Evolutionary conservation across 352 stramenopile genomes (phyloP).

Genomic region (Globisporangium solare): DNA sequence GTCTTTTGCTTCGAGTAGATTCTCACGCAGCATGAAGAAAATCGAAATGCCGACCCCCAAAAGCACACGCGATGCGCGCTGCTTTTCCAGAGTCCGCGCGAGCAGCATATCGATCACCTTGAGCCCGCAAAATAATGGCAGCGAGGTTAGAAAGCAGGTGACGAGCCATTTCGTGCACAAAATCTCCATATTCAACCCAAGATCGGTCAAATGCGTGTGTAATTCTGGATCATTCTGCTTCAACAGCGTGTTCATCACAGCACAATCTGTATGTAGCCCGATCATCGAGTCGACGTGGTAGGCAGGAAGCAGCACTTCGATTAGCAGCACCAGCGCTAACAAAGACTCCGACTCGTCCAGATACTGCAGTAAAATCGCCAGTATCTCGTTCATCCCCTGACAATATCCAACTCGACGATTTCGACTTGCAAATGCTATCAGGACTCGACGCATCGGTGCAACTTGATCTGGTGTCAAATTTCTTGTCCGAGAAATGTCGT

Average conservation of each 20-base stretch:
- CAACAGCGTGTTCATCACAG: conserved; percentile 78
- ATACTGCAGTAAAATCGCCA: conserved; percentile 67
- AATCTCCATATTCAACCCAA: conserved; percentile 86
- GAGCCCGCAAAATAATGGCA: conserved; percentile 64
- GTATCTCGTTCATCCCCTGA: conserved; percentile 85
- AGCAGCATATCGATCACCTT: conserved; percentile 81
- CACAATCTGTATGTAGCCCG: conserved; percentile 76
- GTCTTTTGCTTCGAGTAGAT: conserved; percentile 62
- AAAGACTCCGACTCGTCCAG: conserved; percentile 61
- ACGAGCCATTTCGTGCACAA: conserved; percentile 88
- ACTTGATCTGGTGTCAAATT: conserved; percentile 52
- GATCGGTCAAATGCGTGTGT: conserved; percentile 59
- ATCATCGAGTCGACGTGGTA: conserved; percentile 87
- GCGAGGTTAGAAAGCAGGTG: conserved; percentile 76
- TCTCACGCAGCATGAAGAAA: conserved; percentile 61
- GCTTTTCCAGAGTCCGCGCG: conserved; percentile 50
- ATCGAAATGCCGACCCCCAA: conserved; percentile 74
- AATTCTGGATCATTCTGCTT: conserved; percentile 72
- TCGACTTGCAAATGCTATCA: conserved; percentile 67
- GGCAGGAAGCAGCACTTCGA: conserved; percentile 66
- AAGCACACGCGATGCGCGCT: conserved; percentile 62
- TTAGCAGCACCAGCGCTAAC: conserved; percentile 55
- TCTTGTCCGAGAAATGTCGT: conserved; percentile 68
- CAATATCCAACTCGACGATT: conserved; percentile 80
- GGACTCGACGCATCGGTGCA: conserved; percentile 54